These are phyloP conservation scores for Trichoderma brevicompactum DNA, from an alignment of 2,329 filamentous ascomycete species.

Conservation along the genomic window DNA sequence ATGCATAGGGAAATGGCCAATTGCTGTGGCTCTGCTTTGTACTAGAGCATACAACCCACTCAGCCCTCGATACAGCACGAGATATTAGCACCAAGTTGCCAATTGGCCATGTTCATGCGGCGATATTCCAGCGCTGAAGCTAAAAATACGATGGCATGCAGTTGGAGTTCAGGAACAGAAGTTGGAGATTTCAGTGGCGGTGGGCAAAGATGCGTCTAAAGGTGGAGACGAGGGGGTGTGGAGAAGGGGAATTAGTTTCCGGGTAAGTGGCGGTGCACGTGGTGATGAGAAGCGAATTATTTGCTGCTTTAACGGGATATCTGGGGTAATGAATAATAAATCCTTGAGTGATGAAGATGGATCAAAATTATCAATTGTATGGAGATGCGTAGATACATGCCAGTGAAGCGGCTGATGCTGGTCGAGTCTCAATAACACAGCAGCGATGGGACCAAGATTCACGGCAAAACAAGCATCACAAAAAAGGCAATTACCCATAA, in stretches of 20 bases:
- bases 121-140: background rate
- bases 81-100: background rate
- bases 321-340: background rate
- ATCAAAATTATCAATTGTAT: too few species aligned
- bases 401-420: background rate
- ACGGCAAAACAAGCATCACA: background rate
- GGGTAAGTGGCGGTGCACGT: slow-evolving; percentile 18
- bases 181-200: slow-evolving; percentile 16
- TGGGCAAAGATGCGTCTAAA: slow-evolving; percentile 2
- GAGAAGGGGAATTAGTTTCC: slow-evolving; percentile 1
- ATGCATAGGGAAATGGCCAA: background rate
- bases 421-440: background rate
- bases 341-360: background rate
- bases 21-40: background rate
- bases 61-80: background rate
- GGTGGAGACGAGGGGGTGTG: slow-evolving; percentile 18
- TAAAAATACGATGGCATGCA: background rate
- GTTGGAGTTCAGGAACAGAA: slow-evolving; percentile 1
- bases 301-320: background rate
- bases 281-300: background rate
- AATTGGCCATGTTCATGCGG: slow-evolving; percentile 12
- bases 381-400: background rate
- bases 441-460: background rate
- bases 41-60: background rate
- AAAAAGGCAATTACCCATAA: background rate